phyloP scores from a whole-genome alignment of 2,329 filamentous ascomycete genomes.

The Diaporthe velutina region DNA sequence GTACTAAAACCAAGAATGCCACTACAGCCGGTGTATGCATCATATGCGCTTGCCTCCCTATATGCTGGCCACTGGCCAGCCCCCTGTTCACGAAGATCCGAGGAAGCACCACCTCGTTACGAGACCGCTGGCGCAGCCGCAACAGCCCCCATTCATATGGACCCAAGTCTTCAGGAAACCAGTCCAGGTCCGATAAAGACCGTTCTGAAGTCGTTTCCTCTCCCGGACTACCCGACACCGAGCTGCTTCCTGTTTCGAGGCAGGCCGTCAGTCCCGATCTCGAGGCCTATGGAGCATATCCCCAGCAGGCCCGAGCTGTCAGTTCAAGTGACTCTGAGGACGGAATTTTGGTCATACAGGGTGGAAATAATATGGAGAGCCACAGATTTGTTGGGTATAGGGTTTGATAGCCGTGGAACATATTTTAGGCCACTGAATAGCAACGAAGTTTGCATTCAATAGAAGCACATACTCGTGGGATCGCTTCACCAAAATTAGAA shows the following conservation, averaged over 20 bases:
- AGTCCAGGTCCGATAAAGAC: neutral
- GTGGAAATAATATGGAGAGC: neutral
- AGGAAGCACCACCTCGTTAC: neutral
- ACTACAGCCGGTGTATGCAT: slow-evolving; percentile 18
- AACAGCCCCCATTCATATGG: neutral
- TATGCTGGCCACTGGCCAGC: slow-evolving; percentile 24
- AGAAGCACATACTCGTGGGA: too few relatives aligned
- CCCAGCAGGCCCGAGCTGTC: neutral
- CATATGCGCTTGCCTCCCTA: slow-evolving; percentile 29
- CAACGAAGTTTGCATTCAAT: neutral
- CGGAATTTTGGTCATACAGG: neutral
- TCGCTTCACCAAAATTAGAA: too few relatives aligned
- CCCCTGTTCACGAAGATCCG: neutral
- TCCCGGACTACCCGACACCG: neutral
- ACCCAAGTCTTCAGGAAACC: neutral
- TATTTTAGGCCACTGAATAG: neutral
- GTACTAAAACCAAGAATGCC: neutral
- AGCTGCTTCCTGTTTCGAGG: neutral
- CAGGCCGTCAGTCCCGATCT: neutral
- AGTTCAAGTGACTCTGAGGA: neutral
- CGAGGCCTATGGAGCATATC: neutral
- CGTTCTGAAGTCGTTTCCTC: neutral
- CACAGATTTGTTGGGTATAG: neutral
- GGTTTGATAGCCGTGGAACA: neutral
- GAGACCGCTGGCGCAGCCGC: slow-evolving; percentile 22